Evolutionary conservation across 2,329 filamentous ascomycete species (phyloP).

Genomic region (Chaetomiaceae sp.): DNA sequence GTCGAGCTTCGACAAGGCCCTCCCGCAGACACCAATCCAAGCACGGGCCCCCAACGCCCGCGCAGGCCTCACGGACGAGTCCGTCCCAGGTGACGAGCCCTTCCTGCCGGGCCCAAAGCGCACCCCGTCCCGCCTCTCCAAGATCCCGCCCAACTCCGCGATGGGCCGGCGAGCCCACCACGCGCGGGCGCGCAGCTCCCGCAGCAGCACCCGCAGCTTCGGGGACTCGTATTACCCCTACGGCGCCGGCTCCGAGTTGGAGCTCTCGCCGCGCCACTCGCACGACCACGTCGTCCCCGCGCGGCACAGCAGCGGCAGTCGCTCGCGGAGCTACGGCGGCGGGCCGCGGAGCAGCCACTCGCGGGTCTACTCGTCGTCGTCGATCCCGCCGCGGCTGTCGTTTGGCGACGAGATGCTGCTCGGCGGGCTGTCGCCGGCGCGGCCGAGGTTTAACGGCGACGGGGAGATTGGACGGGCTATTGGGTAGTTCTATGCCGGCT

Average conservation of each 20-base stretch:
- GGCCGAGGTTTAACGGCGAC: slow-evolving; percentile 37
- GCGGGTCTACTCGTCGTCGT: slow-evolving; percentile 39
- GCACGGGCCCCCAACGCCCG: slow-evolving; percentile 58
- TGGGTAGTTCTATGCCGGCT: slow-evolving; percentile 36
- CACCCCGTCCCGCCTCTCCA: slow-evolving; percentile 48
- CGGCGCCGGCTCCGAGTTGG: slow-evolving; percentile 28
- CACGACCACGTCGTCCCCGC: slow-evolving; percentile 24
- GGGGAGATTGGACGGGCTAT: slow-evolving; percentile 49
- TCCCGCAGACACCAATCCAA: slow-evolving; percentile 45
- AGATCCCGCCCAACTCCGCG: slow-evolving; percentile 35
- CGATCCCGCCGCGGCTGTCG: slow-evolving; percentile 38
- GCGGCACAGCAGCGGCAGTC: slow-evolving; percentile 4
- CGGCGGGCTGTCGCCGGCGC: slow-evolving; percentile 41
- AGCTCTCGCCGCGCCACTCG: slow-evolving; percentile 32
- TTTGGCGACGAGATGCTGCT: slow-evolving; percentile 41
- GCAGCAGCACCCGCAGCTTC: slow-evolving; percentile 41
- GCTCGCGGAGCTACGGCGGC: background rate
- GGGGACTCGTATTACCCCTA: slow-evolving; percentile 27
- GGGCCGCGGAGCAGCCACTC: slow-evolving; percentile 26
- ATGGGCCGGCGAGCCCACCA: slow-evolving; percentile 33
- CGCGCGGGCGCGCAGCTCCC: slow-evolving; percentile 40
- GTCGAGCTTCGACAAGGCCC: slow-evolving; percentile 31
- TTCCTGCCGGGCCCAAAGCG: slow-evolving; percentile 50
- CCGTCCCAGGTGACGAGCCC: slow-evolving; percentile 53
- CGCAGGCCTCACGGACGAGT: slow-evolving; percentile 55